A percentile compares a stretch with the other conserved stretches of the same genome.
phyloP scores from a whole-genome alignment of 2,329 filamentous ascomycete genomes.

The Neonectria sp. region DNA sequence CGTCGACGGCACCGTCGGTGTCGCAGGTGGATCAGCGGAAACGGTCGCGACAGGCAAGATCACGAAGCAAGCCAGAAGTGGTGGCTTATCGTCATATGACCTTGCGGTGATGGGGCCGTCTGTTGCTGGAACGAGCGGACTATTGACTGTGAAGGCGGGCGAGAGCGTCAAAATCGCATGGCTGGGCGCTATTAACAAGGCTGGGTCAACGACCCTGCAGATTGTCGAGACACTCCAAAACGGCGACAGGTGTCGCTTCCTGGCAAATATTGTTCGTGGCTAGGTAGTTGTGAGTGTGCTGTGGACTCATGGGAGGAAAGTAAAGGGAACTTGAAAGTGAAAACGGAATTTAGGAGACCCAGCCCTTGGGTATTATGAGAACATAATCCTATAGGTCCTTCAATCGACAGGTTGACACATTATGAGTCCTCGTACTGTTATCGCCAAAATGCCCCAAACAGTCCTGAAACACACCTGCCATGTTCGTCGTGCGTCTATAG shows the following conservation, averaged over 20 bases:
- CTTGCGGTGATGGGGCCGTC: background rate
- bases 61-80: background rate
- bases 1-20: background rate
- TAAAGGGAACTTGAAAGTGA: too few species aligned
- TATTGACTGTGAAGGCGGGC: background rate
- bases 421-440: too few species aligned
- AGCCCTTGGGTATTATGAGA: too few species aligned
- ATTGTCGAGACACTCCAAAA: background rate
- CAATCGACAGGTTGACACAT: too few species aligned
- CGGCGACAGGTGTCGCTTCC: background rate
- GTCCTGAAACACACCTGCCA: too few species aligned
- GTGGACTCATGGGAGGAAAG: too few species aligned
- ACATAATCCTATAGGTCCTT: too few species aligned
- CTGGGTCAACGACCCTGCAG: background rate
- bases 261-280: background rate
- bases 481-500: too few species aligned
- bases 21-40: background rate
- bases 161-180: background rate
- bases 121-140: background rate
- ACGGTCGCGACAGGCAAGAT: background rate
- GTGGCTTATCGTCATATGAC: background rate
- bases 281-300: background rate
- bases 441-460: too few species aligned
- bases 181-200: background rate
- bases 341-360: too few species aligned